phyloP scores from a whole-genome alignment of 495 filamentous ascomycete species.

The Letharia lupina region DNA sequence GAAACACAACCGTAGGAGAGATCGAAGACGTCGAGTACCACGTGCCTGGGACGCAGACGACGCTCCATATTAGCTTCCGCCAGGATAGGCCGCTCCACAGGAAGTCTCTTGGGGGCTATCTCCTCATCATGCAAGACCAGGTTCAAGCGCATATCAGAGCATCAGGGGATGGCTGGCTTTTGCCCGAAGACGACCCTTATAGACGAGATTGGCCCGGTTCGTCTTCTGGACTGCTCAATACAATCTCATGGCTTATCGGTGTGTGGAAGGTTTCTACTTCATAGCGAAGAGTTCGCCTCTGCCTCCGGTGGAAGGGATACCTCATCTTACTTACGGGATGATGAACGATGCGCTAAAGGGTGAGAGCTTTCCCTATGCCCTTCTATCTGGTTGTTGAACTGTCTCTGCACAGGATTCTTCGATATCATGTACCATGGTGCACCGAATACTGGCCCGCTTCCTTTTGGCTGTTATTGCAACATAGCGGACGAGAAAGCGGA shows the following conservation, averaged over 20 bases:
- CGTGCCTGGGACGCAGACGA: neutral
- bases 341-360: neutral
- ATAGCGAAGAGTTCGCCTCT: constrained; percentile 1
- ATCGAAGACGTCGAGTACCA: neutral
- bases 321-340: neutral
- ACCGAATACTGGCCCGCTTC: neutral
- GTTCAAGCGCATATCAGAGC: neutral
- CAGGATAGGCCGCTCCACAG: neutral
- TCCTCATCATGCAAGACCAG: neutral
- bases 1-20: neutral
- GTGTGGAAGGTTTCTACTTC: neutral
- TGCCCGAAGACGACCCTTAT: neutral
- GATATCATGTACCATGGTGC: neutral
- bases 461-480: constrained; percentile 2
- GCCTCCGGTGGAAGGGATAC: neutral
- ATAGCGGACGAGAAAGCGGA: neutral
- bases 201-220: neutral
- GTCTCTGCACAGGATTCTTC: neutral
- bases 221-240: neutral
- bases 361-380: neutral
- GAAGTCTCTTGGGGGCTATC: neutral
- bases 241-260: neutral
- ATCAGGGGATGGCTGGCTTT: neutral
- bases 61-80: neutral
- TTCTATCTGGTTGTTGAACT: neutral